A percentile compares a stretch with the other conserved stretches of the same genome.
Evolutionary conservation across 2,329 filamentous ascomycete genomes (phyloP).

Genomic region (Verticillium nubilum): DNA sequence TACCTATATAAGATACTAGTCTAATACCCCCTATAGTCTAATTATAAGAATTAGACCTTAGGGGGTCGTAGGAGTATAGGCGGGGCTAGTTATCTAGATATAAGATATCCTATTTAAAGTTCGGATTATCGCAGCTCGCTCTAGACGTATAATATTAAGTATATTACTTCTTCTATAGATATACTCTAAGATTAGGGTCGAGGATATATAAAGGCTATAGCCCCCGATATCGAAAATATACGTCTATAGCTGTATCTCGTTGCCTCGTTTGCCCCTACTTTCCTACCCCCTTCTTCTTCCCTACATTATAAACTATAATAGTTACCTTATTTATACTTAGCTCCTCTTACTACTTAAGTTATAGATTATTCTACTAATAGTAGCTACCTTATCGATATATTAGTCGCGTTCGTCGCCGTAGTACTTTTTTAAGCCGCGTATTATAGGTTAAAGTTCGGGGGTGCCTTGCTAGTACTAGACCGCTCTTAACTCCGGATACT

Average conservation of each 20-base stretch:
- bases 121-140: background rate
- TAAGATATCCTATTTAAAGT: background rate
- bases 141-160: background rate
- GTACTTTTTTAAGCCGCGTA: background rate
- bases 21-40: background rate
- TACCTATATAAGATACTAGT: background rate
- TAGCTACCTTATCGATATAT: background rate
- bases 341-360: background rate
- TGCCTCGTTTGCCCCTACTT: background rate
- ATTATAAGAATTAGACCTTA: background rate
- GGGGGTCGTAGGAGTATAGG: background rate
- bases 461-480: background rate
- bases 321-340: background rate
- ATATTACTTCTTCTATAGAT: background rate
- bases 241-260: background rate
- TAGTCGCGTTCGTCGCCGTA: background rate
- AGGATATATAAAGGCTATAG: background rate
- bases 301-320: background rate
- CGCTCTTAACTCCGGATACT: background rate
- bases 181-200: background rate
- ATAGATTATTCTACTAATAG: background rate
- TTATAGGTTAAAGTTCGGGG: background rate
- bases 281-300: background rate
- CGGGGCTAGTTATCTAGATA: background rate
- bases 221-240: background rate